Percentiles rank a stretch among this genome's conserved stretches.
Evolutionary conservation across 129 eudicot genomes (phyloP).

Genomic region (Smallanthus sonchifolius): DNA sequence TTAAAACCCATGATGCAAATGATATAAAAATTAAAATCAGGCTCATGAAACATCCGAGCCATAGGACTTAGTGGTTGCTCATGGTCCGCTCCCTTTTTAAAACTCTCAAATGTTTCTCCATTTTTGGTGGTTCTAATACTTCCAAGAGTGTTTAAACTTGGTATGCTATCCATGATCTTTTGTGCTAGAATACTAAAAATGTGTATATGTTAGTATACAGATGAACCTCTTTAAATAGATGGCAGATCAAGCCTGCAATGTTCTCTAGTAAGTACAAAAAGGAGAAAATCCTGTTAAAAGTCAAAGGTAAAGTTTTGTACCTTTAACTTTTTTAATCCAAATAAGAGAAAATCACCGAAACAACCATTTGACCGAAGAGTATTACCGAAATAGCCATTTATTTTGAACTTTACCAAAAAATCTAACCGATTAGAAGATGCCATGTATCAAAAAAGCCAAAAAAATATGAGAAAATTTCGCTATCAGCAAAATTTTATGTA

Average conservation of each 20-base stretch:
- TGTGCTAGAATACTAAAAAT: neutral
- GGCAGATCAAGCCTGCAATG: neutral
- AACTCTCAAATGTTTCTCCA: neutral
- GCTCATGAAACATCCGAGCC: constrained; percentile 32
- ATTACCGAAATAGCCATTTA: too few relatives aligned
- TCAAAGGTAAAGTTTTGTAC: too few relatives aligned
- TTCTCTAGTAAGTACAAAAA: neutral
- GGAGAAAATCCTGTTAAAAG: too few relatives aligned
- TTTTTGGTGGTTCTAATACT: neutral
- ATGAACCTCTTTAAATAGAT: neutral
- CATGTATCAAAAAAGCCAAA: too few relatives aligned
- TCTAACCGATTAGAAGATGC: too few relatives aligned
- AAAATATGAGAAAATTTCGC: too few relatives aligned
- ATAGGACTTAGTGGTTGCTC: constrained; percentile 26
- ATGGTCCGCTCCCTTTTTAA: neutral
- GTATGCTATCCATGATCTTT: neutral
- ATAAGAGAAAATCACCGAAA: too few relatives aligned
- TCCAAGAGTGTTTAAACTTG: constrained; percentile 5
- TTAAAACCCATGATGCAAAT: constrained; percentile 18
- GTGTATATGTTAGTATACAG: neutral
- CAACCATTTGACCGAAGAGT: too few relatives aligned
- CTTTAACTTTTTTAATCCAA: too few relatives aligned
- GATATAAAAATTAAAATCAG: constrained; percentile 29
- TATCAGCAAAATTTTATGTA: too few relatives aligned
- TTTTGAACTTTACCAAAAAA: too few relatives aligned